Evolutionary conservation across 2,329 filamentous ascomycete genomes (phyloP), one percentile per base, ranked within the genome.

Genomic region (Epichloe festucae): DNA sequence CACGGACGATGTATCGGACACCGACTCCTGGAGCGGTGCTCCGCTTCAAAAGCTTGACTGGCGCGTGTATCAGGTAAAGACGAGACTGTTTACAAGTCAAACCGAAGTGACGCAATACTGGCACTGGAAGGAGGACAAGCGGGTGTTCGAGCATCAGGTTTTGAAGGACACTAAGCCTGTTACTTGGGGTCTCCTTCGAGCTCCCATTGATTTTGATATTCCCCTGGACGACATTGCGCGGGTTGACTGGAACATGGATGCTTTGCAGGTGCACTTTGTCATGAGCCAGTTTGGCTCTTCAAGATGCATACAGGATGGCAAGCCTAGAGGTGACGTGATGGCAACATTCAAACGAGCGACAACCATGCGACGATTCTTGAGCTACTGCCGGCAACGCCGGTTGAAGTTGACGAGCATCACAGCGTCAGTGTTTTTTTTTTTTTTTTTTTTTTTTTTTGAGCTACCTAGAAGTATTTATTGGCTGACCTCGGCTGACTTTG

Each of bases 81-180:
- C 73, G 3, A 63, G 65, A 14, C 56, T 65, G 11, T 67, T 72
- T 48, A 73, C 75, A 1, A 76, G 71, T 21, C 73, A 72, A 50
- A 62, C 66, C 2, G 58, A 66, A 12, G 72, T 76, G 5, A 78
- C 74, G 12, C 77, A 80, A 59, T 79, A 79, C 63, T 77, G 75
- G 75, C 74, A 75, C 48, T 79, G 72, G 71, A 57, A 72, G 3
- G 65, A 65, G 8, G 60, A 68, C 34, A 58, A 60, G 6, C 65
- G 59, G 17, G 57, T 67, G 14, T 75, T 79, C 50, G 73, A 79
- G 64, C 77, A 79, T 55, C 76, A 78, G 57, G 72, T 79, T 1
- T 67, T 79, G 4, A 70, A 69, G 44, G 69, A 73, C 15, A 65
- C 69, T 3, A 52, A 65, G 17, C 71, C 71, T 14, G 66, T 69